Evolutionary conservation across 805 yeast genomes (phyloP), one percentile per base, ranked within the genome.

Genomic region (Clavispora vitiphila): DNA sequence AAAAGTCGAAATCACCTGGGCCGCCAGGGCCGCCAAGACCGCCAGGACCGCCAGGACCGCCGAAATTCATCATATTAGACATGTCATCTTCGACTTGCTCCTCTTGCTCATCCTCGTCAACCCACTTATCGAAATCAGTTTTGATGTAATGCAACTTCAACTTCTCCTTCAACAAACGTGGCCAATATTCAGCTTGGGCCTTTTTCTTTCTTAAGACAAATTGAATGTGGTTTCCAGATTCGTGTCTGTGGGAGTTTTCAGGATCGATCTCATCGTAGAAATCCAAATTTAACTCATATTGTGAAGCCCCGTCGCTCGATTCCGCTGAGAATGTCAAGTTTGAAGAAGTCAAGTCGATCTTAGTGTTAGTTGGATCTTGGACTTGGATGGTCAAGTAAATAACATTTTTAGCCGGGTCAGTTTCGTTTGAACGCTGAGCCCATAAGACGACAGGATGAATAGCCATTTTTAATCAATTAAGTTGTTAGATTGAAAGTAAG

Each of bases 51-150:
- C 53, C 57, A 35, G 43, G 37, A 31, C 57, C 58, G 21, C 52
- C 55, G 32, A 51, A 48, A n/a, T 40, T 38, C 50, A 50, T 46
- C 50, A 44, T 47, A 40, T 60, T 53, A 20, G 61, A 57, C 48
- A 64, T 49, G 35, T 60, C 66, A 19, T 66, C 74, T 32, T 73
- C 83, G 9, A 70, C 72, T 39, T 64, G 71, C 44, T 81, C 90
- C 31, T 87, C 89, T 67, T 91, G 99, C 67, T 91, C 99, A 60
- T 91, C 99, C 71, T 91, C 98, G 60, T 91, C 99, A 31, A 86
- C 96, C 99, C 99, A 91, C 65, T 83, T 86, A 70, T 90, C 96
- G 60, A 91, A 91, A 60, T 91, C 98, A 11, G 99, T 91, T 72
- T 86, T 86, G 61, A 91, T 78, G 65, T 77, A 86, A 50, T 81